Evolutionary conservation across 306 rosid genomes (phyloP).

Genomic region (Acacia confusa): DNA sequence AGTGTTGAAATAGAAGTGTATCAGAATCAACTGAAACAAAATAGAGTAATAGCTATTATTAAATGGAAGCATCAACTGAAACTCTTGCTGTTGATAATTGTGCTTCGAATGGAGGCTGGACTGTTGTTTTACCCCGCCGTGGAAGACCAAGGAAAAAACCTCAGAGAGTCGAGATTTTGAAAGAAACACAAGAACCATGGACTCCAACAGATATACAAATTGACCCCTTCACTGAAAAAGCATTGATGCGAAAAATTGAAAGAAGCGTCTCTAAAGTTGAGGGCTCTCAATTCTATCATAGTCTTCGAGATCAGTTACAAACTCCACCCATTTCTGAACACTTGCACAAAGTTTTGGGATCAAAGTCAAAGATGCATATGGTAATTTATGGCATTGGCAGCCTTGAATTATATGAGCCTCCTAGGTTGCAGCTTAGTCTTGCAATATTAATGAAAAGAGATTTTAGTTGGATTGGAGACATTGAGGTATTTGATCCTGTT

Average conservation of each 20-base stretch:
- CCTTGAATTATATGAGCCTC: constrained; percentile 66
- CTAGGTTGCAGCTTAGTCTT: constrained; percentile 67
- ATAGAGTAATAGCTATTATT: not conserved
- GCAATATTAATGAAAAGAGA: constrained; percentile 59
- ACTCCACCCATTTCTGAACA: constrained; percentile 38
- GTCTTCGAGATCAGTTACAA: constrained; percentile 50
- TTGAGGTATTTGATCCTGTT: constrained; percentile 84
- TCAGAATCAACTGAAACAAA: not conserved
- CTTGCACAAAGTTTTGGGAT: constrained; percentile 49
- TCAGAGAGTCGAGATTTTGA: constrained; percentile 25
- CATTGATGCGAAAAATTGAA: constrained; percentile 60
- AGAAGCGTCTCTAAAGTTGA: constrained; percentile 48
- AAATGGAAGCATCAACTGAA: constrained; percentile 66
- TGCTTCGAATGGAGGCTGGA: constrained; percentile 62
- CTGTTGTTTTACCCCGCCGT: constrained; percentile 67
- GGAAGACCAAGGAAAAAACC: constrained; percentile 44
- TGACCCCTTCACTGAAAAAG: constrained; percentile 45
- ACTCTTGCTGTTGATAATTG: constrained; percentile 27
- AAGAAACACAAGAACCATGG: constrained; percentile 54
- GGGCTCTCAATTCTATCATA: constrained; percentile 56
- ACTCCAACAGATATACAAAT: constrained; percentile 56
- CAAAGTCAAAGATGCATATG: constrained; percentile 60
- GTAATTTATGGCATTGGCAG: constrained; percentile 88
- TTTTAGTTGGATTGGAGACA: constrained; percentile 61
- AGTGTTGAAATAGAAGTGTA: constrained; percentile 1